These are phyloP conservation scores for Blastobotrys malaysiensis DNA, from an alignment of 1,139 yeast species.

Conservation along the genomic window DNA sequence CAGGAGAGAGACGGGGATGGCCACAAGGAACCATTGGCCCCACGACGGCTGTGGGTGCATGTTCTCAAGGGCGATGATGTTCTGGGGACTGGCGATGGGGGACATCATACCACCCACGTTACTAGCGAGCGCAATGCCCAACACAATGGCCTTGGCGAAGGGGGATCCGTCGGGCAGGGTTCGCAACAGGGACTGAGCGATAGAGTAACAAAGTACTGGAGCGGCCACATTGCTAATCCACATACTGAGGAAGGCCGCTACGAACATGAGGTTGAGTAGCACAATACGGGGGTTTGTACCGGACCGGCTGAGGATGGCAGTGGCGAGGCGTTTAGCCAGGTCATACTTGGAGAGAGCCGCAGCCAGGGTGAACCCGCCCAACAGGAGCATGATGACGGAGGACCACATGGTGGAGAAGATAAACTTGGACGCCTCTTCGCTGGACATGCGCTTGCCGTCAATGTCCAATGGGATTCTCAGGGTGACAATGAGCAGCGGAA, in stretches of 20 bases:
- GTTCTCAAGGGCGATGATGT: conserved; percentile 78
- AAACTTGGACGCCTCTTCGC: conserved; percentile 66
- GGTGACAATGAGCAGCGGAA: conserved; percentile 74
- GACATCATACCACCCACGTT: conserved; percentile 95
- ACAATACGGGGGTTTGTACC: conserved; percentile 82
- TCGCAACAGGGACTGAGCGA: conserved; percentile 81
- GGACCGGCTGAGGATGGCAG: conserved; percentile 71
- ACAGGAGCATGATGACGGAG: conserved; percentile 76
- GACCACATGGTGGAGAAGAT: conserved; percentile 91
- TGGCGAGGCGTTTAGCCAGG: conserved; percentile 78
- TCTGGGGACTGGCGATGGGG: conserved; percentile 94
- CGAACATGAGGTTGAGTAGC: conserved; percentile 73
- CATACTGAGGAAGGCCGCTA: conserved; percentile 81
- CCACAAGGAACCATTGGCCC: conserved; percentile 89
- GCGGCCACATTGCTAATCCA: conserved; percentile 98
- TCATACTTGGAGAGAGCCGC: conserved; percentile 90
- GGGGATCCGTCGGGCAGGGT: conserved; percentile 73
- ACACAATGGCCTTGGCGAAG: conserved; percentile 74
- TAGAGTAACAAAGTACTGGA: conserved; percentile 85
- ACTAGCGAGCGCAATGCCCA: conserved; percentile 88
- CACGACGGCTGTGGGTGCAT: conserved; percentile 92
- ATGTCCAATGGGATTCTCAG: conserved; percentile 63
- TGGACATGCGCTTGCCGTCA: conserved; percentile 46
- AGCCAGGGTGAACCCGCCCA: conserved; percentile 93
- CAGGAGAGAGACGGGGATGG: conserved; percentile 69